Percentiles rank a stretch among this genome's conserved stretches.
Evolutionary conservation across 116 monocot species (phyloP).

Genomic region (Zostera marina): DNA sequence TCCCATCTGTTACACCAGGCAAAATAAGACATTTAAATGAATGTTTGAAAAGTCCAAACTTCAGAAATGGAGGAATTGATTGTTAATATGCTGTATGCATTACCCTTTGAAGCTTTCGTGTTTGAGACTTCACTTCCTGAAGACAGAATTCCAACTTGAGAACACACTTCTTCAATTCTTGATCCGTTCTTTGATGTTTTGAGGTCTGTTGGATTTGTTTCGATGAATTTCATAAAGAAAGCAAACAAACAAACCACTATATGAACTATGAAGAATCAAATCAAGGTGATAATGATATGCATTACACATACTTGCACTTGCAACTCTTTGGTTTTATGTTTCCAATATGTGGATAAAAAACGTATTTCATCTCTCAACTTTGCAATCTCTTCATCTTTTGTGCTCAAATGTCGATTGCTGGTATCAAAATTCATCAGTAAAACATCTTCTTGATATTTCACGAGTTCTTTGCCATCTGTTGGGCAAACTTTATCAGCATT

Average conservation of each 20-base stretch:
- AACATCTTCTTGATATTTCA: slow-evolving; percentile 45
- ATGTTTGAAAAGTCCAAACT: neutral
- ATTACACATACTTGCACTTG: slow-evolving; percentile 41
- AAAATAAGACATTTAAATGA: neutral
- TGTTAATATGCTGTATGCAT: neutral
- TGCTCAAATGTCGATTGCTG: slow-evolving; percentile 44
- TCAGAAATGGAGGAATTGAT: neutral
- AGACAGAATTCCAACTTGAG: slow-evolving; percentile 88
- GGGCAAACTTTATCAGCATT: too few relatives aligned
- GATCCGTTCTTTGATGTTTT: slow-evolving; percentile 61
- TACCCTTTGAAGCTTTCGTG: slow-evolving; percentile 88
- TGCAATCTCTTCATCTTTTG: slow-evolving; percentile 68
- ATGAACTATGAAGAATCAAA: slow-evolving; percentile 1
- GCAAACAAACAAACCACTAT: neutral
- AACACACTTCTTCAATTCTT: slow-evolving; percentile 88
- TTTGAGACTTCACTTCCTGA: slow-evolving; percentile 64
- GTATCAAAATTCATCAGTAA: slow-evolving; percentile 64
- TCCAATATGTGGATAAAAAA: slow-evolving; percentile 69
- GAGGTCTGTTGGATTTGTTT: slow-evolving; percentile 31
- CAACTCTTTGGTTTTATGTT: slow-evolving; percentile 67
- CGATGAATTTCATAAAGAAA: neutral
- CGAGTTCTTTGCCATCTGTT: slow-evolving; percentile 50
- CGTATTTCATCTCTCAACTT: slow-evolving; percentile 74
- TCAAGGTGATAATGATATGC: neutral
- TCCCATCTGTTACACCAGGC: slow-evolving; percentile 26